Percentiles rank a stretch among this genome's conserved stretches.
These are phyloP conservation scores for Alternaria gansuensis DNA, from an alignment of 2,329 filamentous ascomycete genomes.

Conservation along the genomic window DNA sequence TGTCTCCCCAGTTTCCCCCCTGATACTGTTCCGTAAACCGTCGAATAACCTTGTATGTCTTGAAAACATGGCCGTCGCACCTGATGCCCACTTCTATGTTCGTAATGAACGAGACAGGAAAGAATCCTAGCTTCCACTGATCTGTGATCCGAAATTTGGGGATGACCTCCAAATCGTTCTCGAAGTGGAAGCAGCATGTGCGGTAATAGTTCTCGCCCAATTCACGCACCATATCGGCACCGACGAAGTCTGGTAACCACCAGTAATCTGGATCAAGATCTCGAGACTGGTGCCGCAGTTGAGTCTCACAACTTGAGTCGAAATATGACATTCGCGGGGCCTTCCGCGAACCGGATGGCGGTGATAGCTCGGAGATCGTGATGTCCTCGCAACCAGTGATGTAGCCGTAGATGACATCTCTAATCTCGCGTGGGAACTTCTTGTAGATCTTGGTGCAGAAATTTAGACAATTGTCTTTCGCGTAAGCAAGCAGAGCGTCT, in stretches of 20 bases:
- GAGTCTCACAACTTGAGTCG: no score
- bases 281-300: no score
- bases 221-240: background rate
- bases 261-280: background rate
- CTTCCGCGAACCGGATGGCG: no score
- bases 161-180: background rate
- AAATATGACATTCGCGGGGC: no score
- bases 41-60: no score
- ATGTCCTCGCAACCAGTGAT: background rate
- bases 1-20: no score
- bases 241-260: background rate
- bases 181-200: background rate
- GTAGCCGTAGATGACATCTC: constrained; percentile 15
- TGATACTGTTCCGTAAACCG: no score
- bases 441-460: constrained; percentile 4
- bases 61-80: no score
- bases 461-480: background rate
- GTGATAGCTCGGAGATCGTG: no score
- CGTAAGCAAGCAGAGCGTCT: background rate
- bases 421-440: constrained; percentile 12
- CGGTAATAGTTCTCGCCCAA: background rate
- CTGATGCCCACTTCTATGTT: no score
- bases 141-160: constrained; percentile 3
- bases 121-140: background rate
- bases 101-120: background rate